Percentiles rank a stretch among this genome's conserved stretches.
Conservation (phyloP, 164 flowering plant species). For the Warburgia ugandensis region DNA sequence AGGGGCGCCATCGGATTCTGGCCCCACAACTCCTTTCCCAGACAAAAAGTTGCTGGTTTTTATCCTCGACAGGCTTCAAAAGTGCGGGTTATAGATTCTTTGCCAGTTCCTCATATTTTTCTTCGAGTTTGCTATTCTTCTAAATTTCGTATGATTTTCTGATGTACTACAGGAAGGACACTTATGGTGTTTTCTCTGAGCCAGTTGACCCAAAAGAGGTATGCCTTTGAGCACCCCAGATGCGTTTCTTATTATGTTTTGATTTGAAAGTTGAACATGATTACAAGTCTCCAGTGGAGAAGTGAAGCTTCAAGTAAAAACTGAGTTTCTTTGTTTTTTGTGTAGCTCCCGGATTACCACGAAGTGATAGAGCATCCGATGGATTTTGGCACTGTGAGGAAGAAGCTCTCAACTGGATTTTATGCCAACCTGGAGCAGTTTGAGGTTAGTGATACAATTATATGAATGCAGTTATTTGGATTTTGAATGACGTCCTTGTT, state of each 20-base stretch:
- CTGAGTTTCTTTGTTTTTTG: slow-evolving; percentile 5
- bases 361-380: slow-evolving; percentile 77
- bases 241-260: background rate
- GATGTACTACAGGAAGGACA: slow-evolving; percentile 73
- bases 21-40: slow-evolving; percentile 84
- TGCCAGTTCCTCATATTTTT: background rate
- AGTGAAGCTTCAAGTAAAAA: background rate
- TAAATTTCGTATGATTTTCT: slow-evolving; percentile 6
- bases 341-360: slow-evolving; percentile 89
- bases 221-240: slow-evolving; percentile 2
- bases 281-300: background rate
- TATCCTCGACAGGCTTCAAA: slow-evolving; percentile 84
- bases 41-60: slow-evolving; percentile 80
- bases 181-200: slow-evolving; percentile 80
- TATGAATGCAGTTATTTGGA: background rate
- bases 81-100: slow-evolving; percentile 3
- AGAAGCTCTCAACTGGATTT: slow-evolving; percentile 46
- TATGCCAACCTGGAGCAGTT: slow-evolving; percentile 71
- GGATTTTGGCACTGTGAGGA: slow-evolving; percentile 84
- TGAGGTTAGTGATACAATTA: slow-evolving; percentile 46
- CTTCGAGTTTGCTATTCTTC: background rate
- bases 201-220: slow-evolving; percentile 98
- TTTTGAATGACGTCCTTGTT: too few relatives aligned
- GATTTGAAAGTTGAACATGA: background rate
- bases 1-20: slow-evolving; percentile 54